Base-by-base conservation (phyloP, 306 rosid genomes). In the Vigna nakashimae region DNA sequence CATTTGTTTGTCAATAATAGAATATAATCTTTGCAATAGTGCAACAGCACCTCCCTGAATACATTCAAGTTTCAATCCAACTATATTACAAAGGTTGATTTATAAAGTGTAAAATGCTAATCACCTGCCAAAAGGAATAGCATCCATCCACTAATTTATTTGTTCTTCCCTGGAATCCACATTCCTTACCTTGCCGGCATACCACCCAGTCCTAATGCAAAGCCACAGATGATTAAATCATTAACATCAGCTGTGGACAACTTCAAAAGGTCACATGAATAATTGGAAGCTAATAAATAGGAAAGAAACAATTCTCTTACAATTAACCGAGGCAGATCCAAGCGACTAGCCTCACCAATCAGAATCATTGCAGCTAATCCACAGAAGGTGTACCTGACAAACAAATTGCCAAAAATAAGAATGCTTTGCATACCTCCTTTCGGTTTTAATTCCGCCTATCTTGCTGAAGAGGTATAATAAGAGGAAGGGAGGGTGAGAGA, bases 61-160 rank as follows among this genome's bases (percentile, higher is more conserved):
- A 82, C 24, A 76, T 75, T 80, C 50, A 67, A 32, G 43, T 72
- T 82, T 82, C 75, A 72, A 73, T 66, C 50, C 46, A 62, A 80
- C 80, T 26, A 88, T 82, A 55, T 73, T 53, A 71, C 70, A 73
- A 64, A 63, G 20, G 48, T 65, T 45, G 65, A 69, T 22, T 38
- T 42, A 45, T 26, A 18, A 26, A 59, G 79, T 51, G 18, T 42
- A 60, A 83, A 79, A 72, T 70, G 53, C 42, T 34, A 77, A 73
- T 80, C 45, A 94, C 98, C 98, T 94, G 98, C 98, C 98, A 92
- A 79, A 94, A 94, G 58, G 98, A 94, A 80, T 94, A 94, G 90
- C 98, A 94, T 65, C 98, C 97, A 74, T 92, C 98, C 26, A 94
- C 97, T 88, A 94, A 73, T 85, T 94, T 92, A 90, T 94, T 94